Conservation (phyloP, 2,329 filamentous ascomycete species). For the Westerdykella ornata region DNA sequence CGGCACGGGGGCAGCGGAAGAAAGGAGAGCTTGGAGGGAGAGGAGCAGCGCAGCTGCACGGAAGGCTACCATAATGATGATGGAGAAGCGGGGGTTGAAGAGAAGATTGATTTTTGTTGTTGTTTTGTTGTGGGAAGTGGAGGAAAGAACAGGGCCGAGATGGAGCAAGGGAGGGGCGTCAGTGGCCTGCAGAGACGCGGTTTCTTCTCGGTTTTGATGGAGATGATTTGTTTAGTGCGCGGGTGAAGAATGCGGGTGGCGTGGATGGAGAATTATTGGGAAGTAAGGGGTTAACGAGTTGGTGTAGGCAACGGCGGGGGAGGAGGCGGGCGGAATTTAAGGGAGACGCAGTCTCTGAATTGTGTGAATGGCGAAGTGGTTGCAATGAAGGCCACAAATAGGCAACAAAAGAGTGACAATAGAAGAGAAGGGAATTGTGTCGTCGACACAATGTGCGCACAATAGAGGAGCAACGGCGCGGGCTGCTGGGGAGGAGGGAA, state of each 20-base stretch:
- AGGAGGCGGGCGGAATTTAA: constrained; percentile 1
- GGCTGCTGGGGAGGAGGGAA: constrained; percentile 29
- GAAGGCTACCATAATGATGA: constrained; percentile 35
- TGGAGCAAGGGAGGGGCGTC: constrained; percentile 12
- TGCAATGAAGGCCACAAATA: not conserved
- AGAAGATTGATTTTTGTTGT: too few species aligned
- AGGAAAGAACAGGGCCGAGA: constrained; percentile 10
- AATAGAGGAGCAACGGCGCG: constrained; percentile 16
- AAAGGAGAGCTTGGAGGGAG: constrained; percentile 32
- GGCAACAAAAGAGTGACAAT: constrained; percentile 27
- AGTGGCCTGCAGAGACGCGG: constrained; percentile 14
- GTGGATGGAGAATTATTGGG: not conserved
- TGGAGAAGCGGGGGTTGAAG: constrained; percentile 14
- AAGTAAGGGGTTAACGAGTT: constrained; percentile 7
- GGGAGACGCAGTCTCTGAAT: constrained; percentile 5
- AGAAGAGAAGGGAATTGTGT: constrained; percentile 17
- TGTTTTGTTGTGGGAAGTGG: not conserved
- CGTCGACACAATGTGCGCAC: constrained; percentile 20
- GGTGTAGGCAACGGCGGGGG: constrained; percentile 6
- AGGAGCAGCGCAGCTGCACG: constrained; percentile 34
- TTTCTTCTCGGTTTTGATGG: constrained; percentile 2
- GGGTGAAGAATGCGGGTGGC: not conserved
- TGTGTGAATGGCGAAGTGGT: not conserved
- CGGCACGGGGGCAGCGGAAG: constrained; percentile 16
- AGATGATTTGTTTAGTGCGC: not conserved